Percentiles rank a stretch among this genome's conserved stretches.
Conservation (phyloP, 177 flowering plant species). For the Telopea speciosissima region DNA sequence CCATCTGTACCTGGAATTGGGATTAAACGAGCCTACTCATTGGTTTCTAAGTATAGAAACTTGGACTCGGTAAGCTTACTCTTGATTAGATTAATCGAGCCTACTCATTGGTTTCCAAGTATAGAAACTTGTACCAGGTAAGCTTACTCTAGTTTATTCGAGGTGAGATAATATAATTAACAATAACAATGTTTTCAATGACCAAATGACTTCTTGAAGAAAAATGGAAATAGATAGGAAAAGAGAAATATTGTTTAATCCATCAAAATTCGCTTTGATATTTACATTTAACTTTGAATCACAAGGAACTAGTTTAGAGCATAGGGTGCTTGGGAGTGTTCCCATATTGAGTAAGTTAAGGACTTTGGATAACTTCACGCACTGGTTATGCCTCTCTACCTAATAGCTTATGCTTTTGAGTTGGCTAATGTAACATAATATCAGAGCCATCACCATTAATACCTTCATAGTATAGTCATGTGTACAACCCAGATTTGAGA, state of each 20-base stretch:
- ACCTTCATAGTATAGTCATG: too few relatives aligned
- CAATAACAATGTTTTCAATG: not conserved
- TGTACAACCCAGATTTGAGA: too few relatives aligned
- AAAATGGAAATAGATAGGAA: not conserved
- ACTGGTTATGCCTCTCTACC: too few relatives aligned
- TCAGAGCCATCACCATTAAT: too few relatives aligned
- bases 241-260: not conserved
- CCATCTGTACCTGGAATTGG: slow-evolving; percentile 71
- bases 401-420: too few relatives aligned
- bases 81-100: slow-evolving; percentile 26
- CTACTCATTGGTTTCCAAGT: slow-evolving; percentile 57
- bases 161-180: not conserved
- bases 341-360: too few relatives aligned
- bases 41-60: slow-evolving; percentile 65
- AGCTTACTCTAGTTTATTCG: slow-evolving; percentile 17
- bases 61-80: slow-evolving; percentile 50
- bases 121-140: slow-evolving; percentile 67
- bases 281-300: not conserved
- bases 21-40: slow-evolving; percentile 52
- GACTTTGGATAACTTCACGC: too few relatives aligned
- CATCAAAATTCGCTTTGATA: not conserved
- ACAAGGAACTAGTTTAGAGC: not conserved
- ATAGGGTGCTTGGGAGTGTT: not conserved
- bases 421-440: too few relatives aligned
- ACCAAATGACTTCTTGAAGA: not conserved